phyloP scores from a whole-genome alignment of 306 rosid genomes.

The Abrus pulchellus region DNA sequence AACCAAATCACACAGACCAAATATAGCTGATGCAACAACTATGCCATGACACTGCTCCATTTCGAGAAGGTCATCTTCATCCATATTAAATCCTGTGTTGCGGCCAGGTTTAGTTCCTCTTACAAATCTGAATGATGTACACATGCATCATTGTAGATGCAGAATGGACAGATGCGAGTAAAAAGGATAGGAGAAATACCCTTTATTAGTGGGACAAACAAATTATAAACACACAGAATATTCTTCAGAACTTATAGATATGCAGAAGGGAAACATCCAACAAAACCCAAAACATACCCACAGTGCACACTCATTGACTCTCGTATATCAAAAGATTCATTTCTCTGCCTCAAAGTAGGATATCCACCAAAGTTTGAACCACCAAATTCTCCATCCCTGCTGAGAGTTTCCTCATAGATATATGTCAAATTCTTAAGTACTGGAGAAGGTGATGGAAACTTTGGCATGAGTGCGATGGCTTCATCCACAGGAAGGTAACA shows the following conservation, averaged over 20 bases:
- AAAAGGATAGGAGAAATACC: neutral
- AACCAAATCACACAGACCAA: constrained; percentile 62
- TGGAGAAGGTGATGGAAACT: constrained; percentile 76
- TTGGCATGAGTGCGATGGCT: constrained; percentile 84
- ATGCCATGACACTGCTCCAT: constrained; percentile 90
- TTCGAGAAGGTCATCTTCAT: constrained; percentile 71
- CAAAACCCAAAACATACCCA: constrained; percentile 69
- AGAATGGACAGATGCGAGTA: constrained; percentile 39
- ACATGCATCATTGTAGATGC: constrained; percentile 46
- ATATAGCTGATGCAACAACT: constrained; percentile 93
- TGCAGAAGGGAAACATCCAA: constrained; percentile 5
- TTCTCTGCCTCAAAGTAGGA: constrained; percentile 87
- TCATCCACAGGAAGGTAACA: constrained; percentile 96
- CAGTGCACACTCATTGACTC: constrained; percentile 90
- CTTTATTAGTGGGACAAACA: constrained; percentile 4
- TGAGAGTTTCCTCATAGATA: constrained; percentile 71
- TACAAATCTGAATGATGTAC: constrained; percentile 69
- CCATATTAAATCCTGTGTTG: constrained; percentile 85
- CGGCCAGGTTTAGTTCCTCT: constrained; percentile 82
- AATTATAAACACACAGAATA: constrained; percentile 40
- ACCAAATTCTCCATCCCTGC: constrained; percentile 77
- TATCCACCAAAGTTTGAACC: constrained; percentile 98
- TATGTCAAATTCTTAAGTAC: constrained; percentile 73
- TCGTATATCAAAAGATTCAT: constrained; percentile 69
- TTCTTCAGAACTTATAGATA: constrained; percentile 13